Percentiles rank a stretch among this genome's conserved stretches.
Evolutionary conservation across 1,284 basidiomycete genomes (phyloP).

Genomic region (Cystobasidiaceae sp.): DNA sequence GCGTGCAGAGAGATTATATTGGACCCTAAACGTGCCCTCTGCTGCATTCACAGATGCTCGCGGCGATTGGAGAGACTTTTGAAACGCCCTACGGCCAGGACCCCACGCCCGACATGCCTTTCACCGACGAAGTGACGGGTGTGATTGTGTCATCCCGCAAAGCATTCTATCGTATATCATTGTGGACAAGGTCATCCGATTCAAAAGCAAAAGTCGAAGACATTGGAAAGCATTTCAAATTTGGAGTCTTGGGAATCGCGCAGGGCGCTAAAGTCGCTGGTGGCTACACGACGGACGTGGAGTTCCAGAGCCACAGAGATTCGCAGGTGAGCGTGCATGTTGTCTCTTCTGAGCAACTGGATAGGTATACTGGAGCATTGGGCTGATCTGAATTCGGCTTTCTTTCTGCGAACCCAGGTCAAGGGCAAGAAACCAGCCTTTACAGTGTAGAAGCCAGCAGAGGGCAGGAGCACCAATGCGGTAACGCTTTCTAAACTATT

Average conservation of each 20-base stretch:
- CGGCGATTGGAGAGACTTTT: slow-evolving; percentile 93
- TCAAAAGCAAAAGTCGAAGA: slow-evolving; percentile 66
- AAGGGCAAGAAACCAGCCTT: slow-evolving; percentile 29
- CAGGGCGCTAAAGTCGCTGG: slow-evolving; percentile 52
- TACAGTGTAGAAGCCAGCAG: background rate
- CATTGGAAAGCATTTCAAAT: slow-evolving; percentile 83
- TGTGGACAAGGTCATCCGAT: slow-evolving; percentile 73
- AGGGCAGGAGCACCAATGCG: background rate
- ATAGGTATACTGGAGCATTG: background rate
- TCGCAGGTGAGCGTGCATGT: slow-evolving; percentile 7
- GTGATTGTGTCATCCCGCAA: slow-evolving; percentile 92
- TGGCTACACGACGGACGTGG: slow-evolving; percentile 63
- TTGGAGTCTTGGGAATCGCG: slow-evolving; percentile 66
- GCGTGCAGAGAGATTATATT: background rate
- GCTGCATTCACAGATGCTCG: slow-evolving; percentile 67
- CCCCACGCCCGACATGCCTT: slow-evolving; percentile 56
- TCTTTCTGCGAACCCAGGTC: background rate
- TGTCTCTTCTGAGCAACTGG: background rate
- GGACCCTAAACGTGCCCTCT: too few species aligned
- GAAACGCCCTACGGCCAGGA: slow-evolving; percentile 61
- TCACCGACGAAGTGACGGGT: slow-evolving; percentile 66
- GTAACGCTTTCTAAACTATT: too few species aligned
- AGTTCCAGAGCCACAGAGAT: slow-evolving; percentile 76
- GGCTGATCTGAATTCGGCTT: background rate
- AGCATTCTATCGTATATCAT: slow-evolving; percentile 91